These are phyloP conservation scores for Arthrobotrys iridis DNA, from an alignment of 2,329 filamentous ascomycete species.

Conservation along the genomic window DNA sequence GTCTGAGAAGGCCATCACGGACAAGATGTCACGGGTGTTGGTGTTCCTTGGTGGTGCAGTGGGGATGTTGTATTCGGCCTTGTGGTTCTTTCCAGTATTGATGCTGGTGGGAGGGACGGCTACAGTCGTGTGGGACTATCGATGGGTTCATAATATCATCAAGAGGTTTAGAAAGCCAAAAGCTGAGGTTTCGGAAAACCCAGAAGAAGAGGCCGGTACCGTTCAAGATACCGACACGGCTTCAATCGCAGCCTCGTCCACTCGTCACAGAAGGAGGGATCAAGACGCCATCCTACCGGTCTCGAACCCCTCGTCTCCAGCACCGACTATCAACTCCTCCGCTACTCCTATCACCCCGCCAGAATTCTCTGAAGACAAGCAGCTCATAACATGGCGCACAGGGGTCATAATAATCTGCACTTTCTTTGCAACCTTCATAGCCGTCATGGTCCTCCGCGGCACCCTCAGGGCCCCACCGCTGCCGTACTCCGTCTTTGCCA, in stretches of 20 bases:
- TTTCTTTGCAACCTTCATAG: conserved; percentile 67
- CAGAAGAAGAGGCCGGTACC: not conserved
- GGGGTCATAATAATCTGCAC: conserved; percentile 33
- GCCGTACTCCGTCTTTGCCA: conserved; percentile 72
- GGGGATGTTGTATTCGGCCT: conserved; percentile 74
- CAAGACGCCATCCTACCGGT: conserved; percentile 65
- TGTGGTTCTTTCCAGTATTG: conserved; percentile 79
- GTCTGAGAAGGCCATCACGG: conserved; percentile 74
- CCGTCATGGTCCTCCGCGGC: conserved; percentile 67
- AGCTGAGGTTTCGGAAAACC: conserved; percentile 5
- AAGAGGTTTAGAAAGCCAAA: conserved; percentile 55
- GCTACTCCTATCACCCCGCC: not conserved
- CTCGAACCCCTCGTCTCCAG: not conserved
- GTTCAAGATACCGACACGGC: not conserved
- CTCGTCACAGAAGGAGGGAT: conserved; percentile 64
- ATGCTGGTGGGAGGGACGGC: conserved; percentile 68
- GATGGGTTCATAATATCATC: conserved; percentile 64
- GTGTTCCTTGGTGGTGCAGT: conserved; percentile 73
- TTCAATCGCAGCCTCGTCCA: conserved; percentile 50
- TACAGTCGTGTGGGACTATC: conserved; percentile 69
- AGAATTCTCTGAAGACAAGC: not conserved
- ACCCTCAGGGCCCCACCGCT: conserved; percentile 63
- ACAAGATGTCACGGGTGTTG: conserved; percentile 70
- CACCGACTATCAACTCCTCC: not conserved
- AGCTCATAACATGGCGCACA: conserved; percentile 11